These are phyloP conservation scores for Meredithiella fracta DNA, from an alignment of 2,329 filamentous ascomycete species.

Conservation along the genomic window DNA sequence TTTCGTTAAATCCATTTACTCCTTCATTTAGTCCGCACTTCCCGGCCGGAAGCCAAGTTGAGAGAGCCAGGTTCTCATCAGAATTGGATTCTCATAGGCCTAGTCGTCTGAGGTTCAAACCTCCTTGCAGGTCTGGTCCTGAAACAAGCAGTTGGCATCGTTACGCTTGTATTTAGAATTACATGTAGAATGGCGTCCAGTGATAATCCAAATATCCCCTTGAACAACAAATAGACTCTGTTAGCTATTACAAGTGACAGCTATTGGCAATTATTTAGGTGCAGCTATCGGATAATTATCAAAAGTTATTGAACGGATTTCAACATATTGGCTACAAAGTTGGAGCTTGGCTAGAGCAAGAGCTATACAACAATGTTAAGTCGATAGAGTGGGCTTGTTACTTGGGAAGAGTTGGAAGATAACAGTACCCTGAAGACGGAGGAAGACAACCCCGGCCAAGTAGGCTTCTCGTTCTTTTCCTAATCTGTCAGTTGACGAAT, in stretches of 20 bases:
- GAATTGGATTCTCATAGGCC: neutral
- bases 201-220: neutral
- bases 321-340: too few species aligned
- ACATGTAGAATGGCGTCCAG: neutral
- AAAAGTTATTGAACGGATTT: too few species aligned
- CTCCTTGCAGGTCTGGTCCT: neutral
- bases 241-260: too few species aligned
- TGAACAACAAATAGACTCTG: too few species aligned
- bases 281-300: too few species aligned
- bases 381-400: too few species aligned
- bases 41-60: neutral
- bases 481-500: slow-evolving; percentile 7
- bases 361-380: too few species aligned
- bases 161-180: neutral
- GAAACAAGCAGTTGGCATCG: neutral
- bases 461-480: slow-evolving; percentile 12
- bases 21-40: neutral
- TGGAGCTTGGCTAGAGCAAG: too few species aligned
- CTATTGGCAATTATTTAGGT: too few species aligned
- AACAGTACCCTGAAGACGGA: neutral
- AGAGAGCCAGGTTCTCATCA: neutral
- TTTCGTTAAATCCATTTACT: too few species aligned
- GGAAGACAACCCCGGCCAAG: neutral
- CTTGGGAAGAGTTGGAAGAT: neutral
- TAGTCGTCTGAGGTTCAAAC: neutral